Evolutionary conservation across 2,329 filamentous ascomycete species (phyloP).

Genomic region (Fusarium multiceps): DNA sequence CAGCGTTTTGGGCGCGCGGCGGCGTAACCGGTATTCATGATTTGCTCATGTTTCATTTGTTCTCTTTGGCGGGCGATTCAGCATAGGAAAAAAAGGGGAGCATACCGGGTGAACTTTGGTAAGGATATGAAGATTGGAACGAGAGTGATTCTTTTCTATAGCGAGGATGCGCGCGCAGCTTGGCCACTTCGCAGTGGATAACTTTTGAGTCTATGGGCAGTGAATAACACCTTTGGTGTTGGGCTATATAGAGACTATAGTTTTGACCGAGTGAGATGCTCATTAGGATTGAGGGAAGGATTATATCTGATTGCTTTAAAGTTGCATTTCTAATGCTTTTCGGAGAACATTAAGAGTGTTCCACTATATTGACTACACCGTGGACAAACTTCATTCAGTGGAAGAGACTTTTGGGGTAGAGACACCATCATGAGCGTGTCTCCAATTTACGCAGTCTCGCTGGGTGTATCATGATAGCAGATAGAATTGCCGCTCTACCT

Average conservation of each 20-base stretch:
- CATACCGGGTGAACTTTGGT: conserved; percentile 31
- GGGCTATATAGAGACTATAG: conserved; percentile 10
- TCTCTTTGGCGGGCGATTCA: conserved; percentile 39
- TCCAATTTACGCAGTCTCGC: neutral
- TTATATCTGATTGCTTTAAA: neutral
- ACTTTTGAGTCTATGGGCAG: neutral
- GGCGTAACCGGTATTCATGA: conserved; percentile 46
- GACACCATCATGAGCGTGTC: neutral
- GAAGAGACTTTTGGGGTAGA: neutral
- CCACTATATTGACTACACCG: neutral
- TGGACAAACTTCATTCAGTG: neutral
- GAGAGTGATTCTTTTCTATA: neutral
- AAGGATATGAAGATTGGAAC: conserved; percentile 8
- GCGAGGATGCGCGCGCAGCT: conserved; percentile 1
- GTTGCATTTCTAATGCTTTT: neutral
- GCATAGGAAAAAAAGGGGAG: conserved; percentile 38
- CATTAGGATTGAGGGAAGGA: neutral
- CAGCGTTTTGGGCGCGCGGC: conserved; percentile 43
- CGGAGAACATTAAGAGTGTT: neutral
- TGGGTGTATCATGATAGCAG: neutral
- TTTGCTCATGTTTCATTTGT: conserved; percentile 42
- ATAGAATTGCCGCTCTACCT: neutral
- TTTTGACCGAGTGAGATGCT: neutral
- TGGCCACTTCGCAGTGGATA: neutral
- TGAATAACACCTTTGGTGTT: neutral